phyloP scores from a whole-genome alignment of 176 grass and related monocot species.

The Oryza punctata region DNA sequence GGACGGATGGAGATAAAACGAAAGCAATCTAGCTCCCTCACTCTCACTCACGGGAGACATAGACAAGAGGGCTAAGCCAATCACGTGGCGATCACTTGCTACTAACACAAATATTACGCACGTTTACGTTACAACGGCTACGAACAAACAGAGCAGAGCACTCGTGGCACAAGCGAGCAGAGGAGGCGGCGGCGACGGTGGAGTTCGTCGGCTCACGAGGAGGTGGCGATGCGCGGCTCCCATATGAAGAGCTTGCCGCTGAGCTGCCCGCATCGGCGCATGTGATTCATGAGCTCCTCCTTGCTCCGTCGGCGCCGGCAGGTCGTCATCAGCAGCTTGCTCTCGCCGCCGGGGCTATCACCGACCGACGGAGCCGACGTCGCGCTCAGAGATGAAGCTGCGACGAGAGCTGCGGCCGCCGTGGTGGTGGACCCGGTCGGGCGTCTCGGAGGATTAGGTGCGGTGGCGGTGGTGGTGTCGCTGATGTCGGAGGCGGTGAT shows the following conservation, averaged over 20 bases:
- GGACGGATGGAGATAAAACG: slow-evolving; percentile 26
- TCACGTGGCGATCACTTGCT: slow-evolving; percentile 45
- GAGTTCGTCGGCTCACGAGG: slow-evolving; percentile 35
- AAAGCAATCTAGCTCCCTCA: slow-evolving; percentile 13
- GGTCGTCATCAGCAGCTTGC: slow-evolving; percentile 81
- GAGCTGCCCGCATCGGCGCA: slow-evolving; percentile 71
- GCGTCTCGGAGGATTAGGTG: background rate
- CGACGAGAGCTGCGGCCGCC: slow-evolving; percentile 10
- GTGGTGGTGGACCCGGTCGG: slow-evolving; percentile 30
- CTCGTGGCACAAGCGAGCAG: background rate
- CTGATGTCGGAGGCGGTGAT: background rate
- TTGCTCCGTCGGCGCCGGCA: slow-evolving; percentile 55
- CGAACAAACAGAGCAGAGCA: slow-evolving; percentile 25
- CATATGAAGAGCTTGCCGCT: slow-evolving; percentile 67
- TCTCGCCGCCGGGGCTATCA: slow-evolving; percentile 41
- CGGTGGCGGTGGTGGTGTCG: background rate
- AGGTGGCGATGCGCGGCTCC: slow-evolving; percentile 81
- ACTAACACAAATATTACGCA: slow-evolving; percentile 38
- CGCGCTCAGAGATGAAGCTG: slow-evolving; percentile 36
- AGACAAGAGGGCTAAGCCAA: slow-evolving; percentile 30
- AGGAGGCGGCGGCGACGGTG: background rate
- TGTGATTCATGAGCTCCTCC: slow-evolving; percentile 68
- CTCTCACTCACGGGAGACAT: background rate
- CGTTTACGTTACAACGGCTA: slow-evolving; percentile 31
- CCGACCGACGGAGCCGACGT: slow-evolving; percentile 4